Evolutionary conservation across 2,329 filamentous ascomycete species (phyloP), one percentile per base, ranked within the genome.

Genomic region (Madurella fahalii): DNA sequence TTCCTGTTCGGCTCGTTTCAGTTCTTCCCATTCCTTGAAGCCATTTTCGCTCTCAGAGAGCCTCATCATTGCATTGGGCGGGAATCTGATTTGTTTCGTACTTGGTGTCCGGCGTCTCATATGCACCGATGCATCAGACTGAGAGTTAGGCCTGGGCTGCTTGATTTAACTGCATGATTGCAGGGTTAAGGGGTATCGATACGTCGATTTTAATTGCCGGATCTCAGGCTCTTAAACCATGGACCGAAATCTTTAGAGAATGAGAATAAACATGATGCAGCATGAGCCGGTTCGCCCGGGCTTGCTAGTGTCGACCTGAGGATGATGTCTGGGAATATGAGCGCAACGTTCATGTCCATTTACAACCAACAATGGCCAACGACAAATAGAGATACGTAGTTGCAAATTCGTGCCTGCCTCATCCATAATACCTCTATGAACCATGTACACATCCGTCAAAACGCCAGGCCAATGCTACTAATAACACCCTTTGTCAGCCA

Each of bases 391-490:
- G n/a, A 45, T 42, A 40, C 40, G 11, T 50, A 54, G 43, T 40
- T 49, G 15, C 48, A 46, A 41, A 52, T 52, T 57, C 50, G 40
- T 52, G 44, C 53, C 47, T 50, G 32, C 40, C 54, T 31, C 43
- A 42, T 45, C 47, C 56, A 32, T 54, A 49, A 54, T 51, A 46
- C 43, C 32, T 56, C 53, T 58, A 56, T 58, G 51, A 58, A 57
- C 20, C 53, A 64, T 64, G 63, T 66, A 65, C 58, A 65, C 64
- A 67, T 64, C 63, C 63, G 63, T 59, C 54, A 62, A 25, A 25
- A 62, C 60, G 60, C 60, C 60, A 52, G 53, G 53, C 58, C 52
- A 54, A 62, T 62, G 60, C 58, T 61, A 49, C 49, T 53, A 57
- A 57, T 52, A 45, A 55, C 52, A 55, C 42, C 44, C 47, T 54